A percentile compares a stretch with the other conserved stretches of the same genome.
Evolutionary conservation across 108 stramenopile species (phyloP).

Genomic region (Pseudonitzschia pungens): DNA sequence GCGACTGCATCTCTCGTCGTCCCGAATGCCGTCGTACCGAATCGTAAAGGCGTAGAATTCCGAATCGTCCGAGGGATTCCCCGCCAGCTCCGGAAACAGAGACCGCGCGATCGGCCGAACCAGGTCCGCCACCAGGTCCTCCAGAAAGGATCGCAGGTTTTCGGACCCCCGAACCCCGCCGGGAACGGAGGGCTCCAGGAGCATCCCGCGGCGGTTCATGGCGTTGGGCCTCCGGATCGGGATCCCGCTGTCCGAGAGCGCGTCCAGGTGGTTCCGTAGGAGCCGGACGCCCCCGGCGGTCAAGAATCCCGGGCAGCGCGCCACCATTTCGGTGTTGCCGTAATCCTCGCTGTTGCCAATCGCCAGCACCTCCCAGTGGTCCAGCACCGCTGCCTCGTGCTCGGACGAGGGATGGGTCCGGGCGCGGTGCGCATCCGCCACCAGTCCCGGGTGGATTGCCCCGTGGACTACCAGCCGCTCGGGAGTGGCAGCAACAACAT

Average conservation of each 20-base stretch:
- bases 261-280: conserved; percentile 24
- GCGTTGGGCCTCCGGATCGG: conserved; percentile 72
- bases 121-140: conserved; percentile 33
- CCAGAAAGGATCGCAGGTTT: conserved; percentile 26
- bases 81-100: conserved; percentile 37
- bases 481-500: no score
- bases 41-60: conserved; percentile 61
- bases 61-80: conserved; percentile 35
- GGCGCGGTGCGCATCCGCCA: conserved; percentile 2
- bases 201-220: conserved; percentile 65
- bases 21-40: no score
- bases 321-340: neutral
- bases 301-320: conserved; percentile 13
- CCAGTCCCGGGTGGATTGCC: neutral
- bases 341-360: neutral
- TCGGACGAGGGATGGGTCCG: conserved; percentile 33
- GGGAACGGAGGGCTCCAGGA: conserved; percentile 43
- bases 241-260: conserved; percentile 36
- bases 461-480: neutral
- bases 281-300: conserved; percentile 9
- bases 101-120: conserved; percentile 50
- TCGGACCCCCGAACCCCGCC: conserved; percentile 40
- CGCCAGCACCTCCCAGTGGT: neutral
- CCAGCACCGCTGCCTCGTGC: conserved; percentile 29
- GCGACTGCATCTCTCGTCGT: no score